phyloP scores from a whole-genome alignment of 176 grass and related monocot species.

The Olyra latifolia region DNA sequence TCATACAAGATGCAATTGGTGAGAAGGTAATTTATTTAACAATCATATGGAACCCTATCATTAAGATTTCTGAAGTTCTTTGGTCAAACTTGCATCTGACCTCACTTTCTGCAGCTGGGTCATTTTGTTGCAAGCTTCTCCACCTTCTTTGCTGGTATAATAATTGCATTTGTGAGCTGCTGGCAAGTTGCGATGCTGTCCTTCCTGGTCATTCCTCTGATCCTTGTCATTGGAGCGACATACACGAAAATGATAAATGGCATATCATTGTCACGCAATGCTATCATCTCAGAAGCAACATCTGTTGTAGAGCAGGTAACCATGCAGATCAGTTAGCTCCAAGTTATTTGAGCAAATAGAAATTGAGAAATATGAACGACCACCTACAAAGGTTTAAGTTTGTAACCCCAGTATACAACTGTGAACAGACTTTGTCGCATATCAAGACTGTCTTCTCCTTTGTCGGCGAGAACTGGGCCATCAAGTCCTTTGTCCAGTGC shows the following conservation, averaged over 20 bases:
- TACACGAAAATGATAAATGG: constrained; percentile 42
- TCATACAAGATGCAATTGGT: constrained; percentile 62
- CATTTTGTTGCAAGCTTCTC: constrained; percentile 52
- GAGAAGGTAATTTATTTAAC: constrained; percentile 40
- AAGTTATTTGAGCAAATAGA: background rate
- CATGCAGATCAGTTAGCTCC: background rate
- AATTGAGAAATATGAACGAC: background rate
- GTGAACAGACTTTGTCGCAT: constrained; percentile 47
- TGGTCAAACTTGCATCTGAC: constrained; percentile 23
- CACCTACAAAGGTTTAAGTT: background rate
- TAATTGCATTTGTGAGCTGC: constrained; percentile 47
- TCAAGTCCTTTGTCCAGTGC: constrained; percentile 35
- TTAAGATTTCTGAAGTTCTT: background rate
- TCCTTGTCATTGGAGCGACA: constrained; percentile 42
- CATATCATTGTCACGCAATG: constrained; percentile 27
- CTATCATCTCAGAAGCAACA: constrained; percentile 45
- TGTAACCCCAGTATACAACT: background rate
- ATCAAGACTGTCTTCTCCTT: constrained; percentile 56
- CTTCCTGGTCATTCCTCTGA: constrained; percentile 44
- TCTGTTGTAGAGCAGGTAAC: constrained; percentile 55
- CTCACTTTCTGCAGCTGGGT: constrained; percentile 40
- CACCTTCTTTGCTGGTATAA: constrained; percentile 42
- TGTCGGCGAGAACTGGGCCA: constrained; percentile 41
- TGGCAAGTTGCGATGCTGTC: constrained; percentile 51
- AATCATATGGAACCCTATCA: background rate